Percentiles rank a stretch among this genome's conserved stretches.
These are phyloP conservation scores for Boehmeria nivea DNA, from an alignment of 306 rosid species.

Conservation along the genomic window DNA sequence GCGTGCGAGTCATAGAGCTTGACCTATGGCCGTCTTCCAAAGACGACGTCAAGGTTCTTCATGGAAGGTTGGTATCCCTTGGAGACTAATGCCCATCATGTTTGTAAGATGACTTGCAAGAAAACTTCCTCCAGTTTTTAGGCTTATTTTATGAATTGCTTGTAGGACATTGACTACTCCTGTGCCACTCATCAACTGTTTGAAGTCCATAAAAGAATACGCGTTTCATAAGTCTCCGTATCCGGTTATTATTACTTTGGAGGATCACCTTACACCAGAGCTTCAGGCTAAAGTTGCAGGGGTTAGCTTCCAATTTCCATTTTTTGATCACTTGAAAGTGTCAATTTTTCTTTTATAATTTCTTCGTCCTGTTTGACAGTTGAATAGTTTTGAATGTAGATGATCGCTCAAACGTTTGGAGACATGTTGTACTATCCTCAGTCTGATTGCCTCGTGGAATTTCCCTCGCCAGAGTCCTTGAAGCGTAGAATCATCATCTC, in stretches of 20 bases:
- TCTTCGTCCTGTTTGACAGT: conserved; percentile 1
- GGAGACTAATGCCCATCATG: conserved; percentile 10
- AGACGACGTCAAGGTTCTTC: conserved; percentile 68
- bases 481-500: conserved; percentile 66
- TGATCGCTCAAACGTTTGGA: conserved; percentile 61
- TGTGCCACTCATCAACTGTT: conserved; percentile 67
- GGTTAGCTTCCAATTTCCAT: conserved; percentile 32
- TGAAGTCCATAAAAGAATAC: conserved; percentile 73
- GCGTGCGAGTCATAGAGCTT: conserved; percentile 78
- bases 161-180: conserved; percentile 88
- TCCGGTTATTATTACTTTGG: conserved; percentile 81
- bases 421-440: conserved; percentile 63
- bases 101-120: background rate
- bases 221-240: conserved; percentile 77
- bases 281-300: conserved; percentile 89
- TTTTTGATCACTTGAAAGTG: background rate
- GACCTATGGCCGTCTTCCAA: conserved; percentile 85
- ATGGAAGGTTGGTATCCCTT: conserved; percentile 55
- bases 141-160: conserved; percentile 3
- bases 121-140: background rate
- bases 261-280: conserved; percentile 73
- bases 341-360: background rate
- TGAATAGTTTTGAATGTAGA: conserved; percentile 37
- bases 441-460: conserved; percentile 46
- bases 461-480: conserved; percentile 79